Conservation (phyloP, 768 basidiomycete species). For the Postia placenta region DNA sequence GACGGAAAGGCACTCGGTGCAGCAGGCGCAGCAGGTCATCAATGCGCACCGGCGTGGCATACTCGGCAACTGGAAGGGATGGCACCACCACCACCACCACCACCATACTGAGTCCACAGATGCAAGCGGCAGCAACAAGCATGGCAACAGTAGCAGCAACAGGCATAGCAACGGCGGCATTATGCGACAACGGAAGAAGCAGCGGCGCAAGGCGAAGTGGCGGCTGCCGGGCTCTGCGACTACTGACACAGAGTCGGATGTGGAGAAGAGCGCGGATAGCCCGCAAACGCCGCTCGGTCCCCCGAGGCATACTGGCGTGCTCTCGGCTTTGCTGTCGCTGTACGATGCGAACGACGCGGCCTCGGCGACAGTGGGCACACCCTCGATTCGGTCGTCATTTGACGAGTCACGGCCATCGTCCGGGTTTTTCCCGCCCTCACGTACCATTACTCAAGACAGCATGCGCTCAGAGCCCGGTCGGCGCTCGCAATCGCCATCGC, state of each 20-base stretch:
- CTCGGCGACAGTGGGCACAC: slow-evolving; percentile 20
- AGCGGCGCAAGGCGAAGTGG: slow-evolving; percentile 1
- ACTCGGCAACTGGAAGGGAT: slow-evolving; percentile 2
- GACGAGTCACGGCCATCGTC: slow-evolving; percentile 17
- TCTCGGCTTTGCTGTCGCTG: slow-evolving; percentile 60
- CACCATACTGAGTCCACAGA: not conserved
- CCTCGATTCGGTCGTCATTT: slow-evolving; percentile 17
- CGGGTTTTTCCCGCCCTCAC: slow-evolving; percentile 1
- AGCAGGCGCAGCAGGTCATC: slow-evolving; percentile 37
- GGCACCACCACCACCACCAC: not conserved
- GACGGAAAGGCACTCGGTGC: slow-evolving; percentile 26
- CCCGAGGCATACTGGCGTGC: slow-evolving; percentile 43
- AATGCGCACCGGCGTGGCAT: slow-evolving; percentile 31
- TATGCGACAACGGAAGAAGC: not conserved
- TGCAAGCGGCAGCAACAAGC: not conserved
- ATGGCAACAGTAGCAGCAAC: not conserved
- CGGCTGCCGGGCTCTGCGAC: not conserved
- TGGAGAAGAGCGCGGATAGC: slow-evolving; percentile 19
- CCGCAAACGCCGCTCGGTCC: slow-evolving; percentile 12
- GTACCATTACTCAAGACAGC: not conserved
- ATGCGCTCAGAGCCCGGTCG: not conserved
- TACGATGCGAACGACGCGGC: slow-evolving; percentile 39
- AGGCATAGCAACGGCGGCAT: not conserved
- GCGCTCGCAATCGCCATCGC: not conserved
- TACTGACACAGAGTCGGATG: slow-evolving; percentile 16